Base-by-base conservation (phyloP, 2,329 filamentous ascomycete genomes). In the Myriosclerotinia curreyana region DNA sequence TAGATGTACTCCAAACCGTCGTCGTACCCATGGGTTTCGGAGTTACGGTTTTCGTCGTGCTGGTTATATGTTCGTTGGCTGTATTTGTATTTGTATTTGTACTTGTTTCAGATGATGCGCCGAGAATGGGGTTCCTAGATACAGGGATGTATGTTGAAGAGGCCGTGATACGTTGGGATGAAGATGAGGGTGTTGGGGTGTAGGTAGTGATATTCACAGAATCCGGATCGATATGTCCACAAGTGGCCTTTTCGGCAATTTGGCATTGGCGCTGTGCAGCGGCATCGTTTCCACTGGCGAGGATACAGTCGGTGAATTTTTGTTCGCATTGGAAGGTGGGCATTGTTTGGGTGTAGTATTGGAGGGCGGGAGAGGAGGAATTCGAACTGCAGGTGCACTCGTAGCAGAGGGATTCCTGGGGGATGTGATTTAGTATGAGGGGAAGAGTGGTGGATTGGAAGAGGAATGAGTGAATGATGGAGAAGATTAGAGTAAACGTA, bases 301-400 rank as follows among this genome's bases (percentile, higher is more conserved):
- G 15, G 65, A 81, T 78, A 71, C 81, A 83, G 68, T 81, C 77
- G 38, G 66, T 68, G 71, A 75, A 84, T 76, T 79, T 82, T 68
- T 76, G 76, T 70, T 80, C 72, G 78, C 86, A 89, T 74, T 85
- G 79, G 74, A 79, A 86, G 75, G 79, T 84, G 42, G 85, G 85
- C 54, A 89, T 77, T 22, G 84, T 85, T 75, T 83, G 77, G 64
- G 76, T 70, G 76, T 86, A 89, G 69, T 78, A 76, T 65, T 77
- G 74, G 69, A 86, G 79, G 70, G 86, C 80, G 69, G 84, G 84
- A 8, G 74, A 74, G 49, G 79, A 81, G 69, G 80, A 82, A 73
- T 85, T 82, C 60, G 72, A 34, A 22, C 67, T 69, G 79, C 86
- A 89, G 60, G 77, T 76, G 76, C 86, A 89, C 62, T 72, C 78